Evolutionary conservation across 2,329 filamentous ascomycete genomes (phyloP), one percentile per base, ranked within the genome.

Genomic region (Alternaria conjuncta): DNA sequence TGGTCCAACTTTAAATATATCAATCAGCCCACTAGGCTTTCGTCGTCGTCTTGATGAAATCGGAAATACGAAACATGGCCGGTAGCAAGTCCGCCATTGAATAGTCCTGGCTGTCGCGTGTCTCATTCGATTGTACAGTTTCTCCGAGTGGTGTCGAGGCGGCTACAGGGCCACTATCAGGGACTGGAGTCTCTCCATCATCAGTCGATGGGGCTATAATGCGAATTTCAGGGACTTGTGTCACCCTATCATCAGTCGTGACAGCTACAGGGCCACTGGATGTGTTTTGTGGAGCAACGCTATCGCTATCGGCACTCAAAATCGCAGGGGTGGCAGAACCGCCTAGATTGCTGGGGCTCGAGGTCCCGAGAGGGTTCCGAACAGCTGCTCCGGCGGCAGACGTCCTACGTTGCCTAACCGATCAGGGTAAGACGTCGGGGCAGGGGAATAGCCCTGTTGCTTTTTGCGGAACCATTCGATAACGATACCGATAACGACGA

Each of bases 391-490:
- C 2, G 85, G 85, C n/a, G 85, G 85, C 46, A 87, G 78, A 55
- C 85, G 81, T 57, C 78, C 78, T 65, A 86, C 79, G 63, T 86
- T 86, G 66, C 78, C 79, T 57, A 80, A 78, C 66, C 82, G 82
- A 60, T 84, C 82, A 25, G 74, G 71, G 60, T 80, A 82, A 30
- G 74, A 87, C 18, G 89, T 91, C 5, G 90, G 90, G 36, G 92
- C 92, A n/a, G 90, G 92, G 13, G 89, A 83, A 70, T 96, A 96
- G 54, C 93, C 93, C 77, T 95, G 91, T 53, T 89, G 87, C 82
- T 87, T 90, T 82, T 93, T 91, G 71, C 92, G 88, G 64, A 91
- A 84, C 64, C 92, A 88, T 81, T 96, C 92, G 61, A 94, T 85
- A 47, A 92, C 75, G 65, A 96, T 88, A 67, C 93, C 93, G 20